Evolutionary conservation across 2,329 filamentous ascomycete genomes (phyloP), one percentile per base, ranked within the genome.

Genomic region (Akanthomyces lecanii): DNA sequence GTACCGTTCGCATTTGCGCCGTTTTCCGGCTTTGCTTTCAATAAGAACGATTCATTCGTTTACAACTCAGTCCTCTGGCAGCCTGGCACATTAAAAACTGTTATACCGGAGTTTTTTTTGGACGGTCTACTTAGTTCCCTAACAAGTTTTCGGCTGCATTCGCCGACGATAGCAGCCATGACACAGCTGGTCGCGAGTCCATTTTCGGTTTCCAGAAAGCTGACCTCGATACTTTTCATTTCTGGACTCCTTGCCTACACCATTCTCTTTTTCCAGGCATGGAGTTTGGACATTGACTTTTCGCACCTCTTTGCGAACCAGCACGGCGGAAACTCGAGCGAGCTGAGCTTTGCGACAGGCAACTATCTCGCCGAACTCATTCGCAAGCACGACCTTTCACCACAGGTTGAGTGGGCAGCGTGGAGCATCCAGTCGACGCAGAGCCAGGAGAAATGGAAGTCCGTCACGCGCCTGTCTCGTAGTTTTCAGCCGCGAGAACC

Each of bases 321-420:
- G 14, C 5, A 61, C 5, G 23, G 38, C 16, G 25, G 59, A 36
- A 47, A 52, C 45, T n/a, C 53, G 33, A 52, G 21, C 5, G 47
- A 47, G 40, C 28, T 53, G 14, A 23, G 33, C 16, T 1, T 47
- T 3, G 53, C 58, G 4, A 42, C 54, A 7, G 54, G 53, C 16
- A 30, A 11, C n/a, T 63, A 58, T 28, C 53, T 63, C 3, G 25
- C 28, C 14, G 36, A 58, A 25, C 53, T 63, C 21, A 38, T 58
- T 36, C 47, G 28, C 28, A 28, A 14, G 5, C 53, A 63, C 14
- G 28, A 47, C 12, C 61, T 63, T 8, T 55, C 61, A 25, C 23
- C 47, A 21, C 30, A 16, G 6, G 54, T 63, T 21, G 61, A 63
- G 44, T 63, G 61, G 61, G 47, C 61, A 6, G 53, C 54, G 28